phyloP scores from a whole-genome alignment of 305 asterid genomes.

The Fraxinus platypoda region DNA sequence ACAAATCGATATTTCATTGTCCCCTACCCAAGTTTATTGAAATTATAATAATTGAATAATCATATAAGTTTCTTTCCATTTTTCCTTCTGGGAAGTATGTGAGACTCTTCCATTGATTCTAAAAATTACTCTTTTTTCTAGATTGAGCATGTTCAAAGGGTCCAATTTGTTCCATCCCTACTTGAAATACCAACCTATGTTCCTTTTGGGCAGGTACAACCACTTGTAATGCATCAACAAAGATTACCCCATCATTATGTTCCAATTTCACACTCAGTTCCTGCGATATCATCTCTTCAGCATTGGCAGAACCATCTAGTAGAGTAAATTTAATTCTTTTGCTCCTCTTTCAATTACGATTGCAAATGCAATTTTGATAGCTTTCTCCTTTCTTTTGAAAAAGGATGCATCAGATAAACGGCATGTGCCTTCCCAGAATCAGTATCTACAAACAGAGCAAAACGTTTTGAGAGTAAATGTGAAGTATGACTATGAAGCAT shows the following conservation, averaged over 20 bases:
- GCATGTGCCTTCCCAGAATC: constrained; percentile 38
- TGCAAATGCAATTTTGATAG: not conserved
- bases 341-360: not conserved
- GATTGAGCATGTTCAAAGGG: no score
- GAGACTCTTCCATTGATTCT: no score
- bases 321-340: not conserved
- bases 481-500: constrained; percentile 43
- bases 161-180: no score
- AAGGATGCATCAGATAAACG: constrained; percentile 7
- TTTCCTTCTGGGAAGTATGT: not conserved
- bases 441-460: constrained; percentile 53
- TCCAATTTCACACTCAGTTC: not conserved
- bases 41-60: not conserved
- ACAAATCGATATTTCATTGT: not conserved
- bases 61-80: not conserved
- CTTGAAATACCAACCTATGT: no score
- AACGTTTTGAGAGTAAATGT: constrained; percentile 39
- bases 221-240: not conserved
- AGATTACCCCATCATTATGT: not conserved
- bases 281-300: not conserved
- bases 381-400: not conserved
- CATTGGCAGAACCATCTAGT: not conserved
- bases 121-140: no score
- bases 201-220: no score
- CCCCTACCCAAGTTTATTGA: not conserved